Conservation (phyloP, 2,329 filamentous ascomycete species). For the Penicillium palitans region DNA sequence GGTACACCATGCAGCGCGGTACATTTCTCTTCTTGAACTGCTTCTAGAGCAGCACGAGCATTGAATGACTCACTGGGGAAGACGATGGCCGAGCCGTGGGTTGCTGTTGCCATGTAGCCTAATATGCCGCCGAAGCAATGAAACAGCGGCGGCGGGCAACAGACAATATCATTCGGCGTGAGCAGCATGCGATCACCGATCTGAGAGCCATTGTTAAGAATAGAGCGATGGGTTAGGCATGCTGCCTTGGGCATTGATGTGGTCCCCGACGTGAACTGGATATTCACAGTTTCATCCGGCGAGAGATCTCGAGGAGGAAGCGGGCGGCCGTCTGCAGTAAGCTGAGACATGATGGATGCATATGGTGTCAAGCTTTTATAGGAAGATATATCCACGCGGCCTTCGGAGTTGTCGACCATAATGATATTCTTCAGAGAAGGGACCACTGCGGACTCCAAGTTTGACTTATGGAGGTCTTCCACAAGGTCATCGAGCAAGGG, state of each 20-base stretch:
- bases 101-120: constrained; percentile 95
- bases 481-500: constrained; percentile 57
- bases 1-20: constrained; percentile 83
- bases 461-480: constrained; percentile 46
- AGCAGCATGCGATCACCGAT: constrained; percentile 86
- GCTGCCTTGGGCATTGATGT: constrained; percentile 89
- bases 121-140: constrained; percentile 86
- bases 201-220: constrained; percentile 86
- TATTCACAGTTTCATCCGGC: constrained; percentile 80
- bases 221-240: constrained; percentile 79
- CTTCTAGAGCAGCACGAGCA: constrained; percentile 66
- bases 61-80: constrained; percentile 88
- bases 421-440: constrained; percentile 71
- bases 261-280: constrained; percentile 97
- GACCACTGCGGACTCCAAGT: constrained; percentile 57
- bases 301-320: constrained; percentile 49
- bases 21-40: constrained; percentile 62
- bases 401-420: constrained; percentile 73
- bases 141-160: constrained; percentile 60
- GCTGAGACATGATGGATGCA: constrained; percentile 45
- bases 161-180: constrained; percentile 67
- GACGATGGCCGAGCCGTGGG: constrained; percentile 74
- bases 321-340: constrained; percentile 41
- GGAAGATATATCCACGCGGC: constrained; percentile 50
- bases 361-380: constrained; percentile 51